phyloP scores from a whole-genome alignment of 805 yeast genomes.

The Schizosaccharomyces japonicus region DNA sequence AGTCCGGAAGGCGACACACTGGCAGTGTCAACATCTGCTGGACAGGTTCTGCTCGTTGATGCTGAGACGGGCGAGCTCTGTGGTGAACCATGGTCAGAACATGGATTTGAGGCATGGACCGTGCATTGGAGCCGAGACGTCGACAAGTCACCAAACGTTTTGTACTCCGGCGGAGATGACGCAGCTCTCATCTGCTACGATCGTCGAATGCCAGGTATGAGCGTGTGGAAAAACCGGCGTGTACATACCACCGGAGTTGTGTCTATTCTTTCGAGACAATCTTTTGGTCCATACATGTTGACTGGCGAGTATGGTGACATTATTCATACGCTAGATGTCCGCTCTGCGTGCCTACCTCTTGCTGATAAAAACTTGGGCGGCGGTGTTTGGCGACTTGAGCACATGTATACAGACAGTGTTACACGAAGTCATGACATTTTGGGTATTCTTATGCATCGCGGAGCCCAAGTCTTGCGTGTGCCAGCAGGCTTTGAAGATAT shows the following conservation, averaged over 20 bases:
- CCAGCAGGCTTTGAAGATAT: neutral
- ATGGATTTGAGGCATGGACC: constrained; percentile 2
- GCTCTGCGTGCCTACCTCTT: neutral
- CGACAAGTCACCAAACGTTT: neutral
- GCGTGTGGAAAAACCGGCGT: neutral
- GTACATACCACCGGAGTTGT: neutral
- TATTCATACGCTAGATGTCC: neutral
- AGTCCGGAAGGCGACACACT: neutral
- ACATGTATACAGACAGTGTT: constrained; percentile 9
- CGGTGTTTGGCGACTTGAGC: constrained; percentile 4
- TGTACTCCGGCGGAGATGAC: constrained; percentile 3
- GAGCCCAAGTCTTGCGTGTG: constrained; percentile 2
- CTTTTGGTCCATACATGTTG: neutral
- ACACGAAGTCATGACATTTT: neutral
- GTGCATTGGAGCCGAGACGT: neutral
- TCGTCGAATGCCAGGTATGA: neutral
- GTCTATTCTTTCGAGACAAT: neutral
- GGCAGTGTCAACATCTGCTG: neutral
- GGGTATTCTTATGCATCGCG: neutral
- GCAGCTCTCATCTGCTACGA: neutral
- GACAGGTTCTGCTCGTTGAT: neutral
- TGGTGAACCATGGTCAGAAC: neutral
- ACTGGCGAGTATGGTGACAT: constrained; percentile 4
- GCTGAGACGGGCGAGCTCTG: neutral
- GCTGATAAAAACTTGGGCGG: neutral